Conservation (phyloP, 208 protist species). For the Crithidia sp. region DNA sequence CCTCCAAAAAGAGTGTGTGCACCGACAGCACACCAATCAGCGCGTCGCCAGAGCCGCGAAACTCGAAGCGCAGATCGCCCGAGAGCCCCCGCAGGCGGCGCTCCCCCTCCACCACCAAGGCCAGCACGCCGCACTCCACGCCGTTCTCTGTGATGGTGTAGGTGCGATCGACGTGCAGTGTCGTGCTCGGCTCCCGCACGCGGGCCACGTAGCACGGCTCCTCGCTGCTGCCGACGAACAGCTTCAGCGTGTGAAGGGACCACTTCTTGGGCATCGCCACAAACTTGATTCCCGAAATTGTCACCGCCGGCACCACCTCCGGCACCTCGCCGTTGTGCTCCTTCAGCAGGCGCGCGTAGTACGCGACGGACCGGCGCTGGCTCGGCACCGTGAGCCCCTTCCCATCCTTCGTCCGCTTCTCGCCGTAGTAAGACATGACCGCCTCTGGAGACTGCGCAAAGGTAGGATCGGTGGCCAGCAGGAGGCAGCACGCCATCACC, state of each 20-base stretch:
- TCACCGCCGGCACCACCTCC: conserved; percentile 28
- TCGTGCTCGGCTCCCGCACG: conserved; percentile 10
- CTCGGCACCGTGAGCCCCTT: conserved; percentile 90
- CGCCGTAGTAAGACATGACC: conserved; percentile 79
- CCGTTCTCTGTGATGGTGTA: conserved; percentile 17
- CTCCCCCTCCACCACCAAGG: conserved; percentile 20
- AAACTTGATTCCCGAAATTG: conserved; percentile 37
- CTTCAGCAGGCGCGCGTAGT: conserved; percentile 62
- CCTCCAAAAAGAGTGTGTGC: conserved; percentile 59
- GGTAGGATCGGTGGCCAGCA: conserved; percentile 52
- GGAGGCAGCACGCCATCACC: conserved; percentile 90
- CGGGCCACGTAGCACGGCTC: conserved; percentile 16
- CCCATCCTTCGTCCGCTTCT: conserved; percentile 75
- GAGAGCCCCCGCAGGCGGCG: conserved; percentile 7
- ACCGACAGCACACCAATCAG: conserved; percentile 48
- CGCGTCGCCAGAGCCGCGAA: conserved; percentile 24
- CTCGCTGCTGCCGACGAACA: conserved; percentile 23
- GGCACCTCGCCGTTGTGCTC: conserved; percentile 51
- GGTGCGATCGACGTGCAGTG: neutral
- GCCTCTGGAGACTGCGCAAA: conserved; percentile 46
- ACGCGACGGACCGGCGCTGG: conserved; percentile 73
- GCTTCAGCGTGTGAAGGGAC: conserved; percentile 30
- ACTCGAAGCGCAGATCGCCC: conserved; percentile 44
- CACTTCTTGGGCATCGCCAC: conserved; percentile 22
- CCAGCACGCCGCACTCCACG: conserved; percentile 17